Conservation (phyloP, 139 green algal genomes). For the Zygnema circumcarinatum region DNA sequence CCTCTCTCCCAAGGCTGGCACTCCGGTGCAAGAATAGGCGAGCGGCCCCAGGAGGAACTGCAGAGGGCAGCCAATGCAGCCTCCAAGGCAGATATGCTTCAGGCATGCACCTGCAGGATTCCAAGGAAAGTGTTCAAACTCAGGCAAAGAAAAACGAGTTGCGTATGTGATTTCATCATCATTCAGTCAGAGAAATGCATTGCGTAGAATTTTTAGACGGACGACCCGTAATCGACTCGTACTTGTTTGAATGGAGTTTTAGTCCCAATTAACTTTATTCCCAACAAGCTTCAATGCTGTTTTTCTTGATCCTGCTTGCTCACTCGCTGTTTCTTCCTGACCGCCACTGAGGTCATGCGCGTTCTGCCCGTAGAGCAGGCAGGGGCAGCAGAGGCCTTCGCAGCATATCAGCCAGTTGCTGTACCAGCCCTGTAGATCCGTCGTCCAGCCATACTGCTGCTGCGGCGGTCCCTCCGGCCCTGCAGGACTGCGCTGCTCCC, state of each 20-base stretch:
- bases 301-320: too few species aligned
- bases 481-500: too few species aligned
- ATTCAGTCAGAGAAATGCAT: too few species aligned
- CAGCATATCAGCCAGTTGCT: neutral
- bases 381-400: neutral
- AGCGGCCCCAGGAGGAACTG: neutral
- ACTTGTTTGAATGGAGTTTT: too few species aligned
- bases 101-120: neutral
- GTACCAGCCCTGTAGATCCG: neutral
- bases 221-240: too few species aligned
- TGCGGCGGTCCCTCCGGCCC: neutral
- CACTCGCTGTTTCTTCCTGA: neutral
- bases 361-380: neutral
- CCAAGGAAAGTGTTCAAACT: neutral
- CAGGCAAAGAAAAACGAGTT: too few species aligned
- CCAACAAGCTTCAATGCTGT: too few species aligned
- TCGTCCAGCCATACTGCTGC: neutral
- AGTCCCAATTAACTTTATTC: too few species aligned
- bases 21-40: neutral
- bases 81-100: neutral
- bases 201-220: too few species aligned
- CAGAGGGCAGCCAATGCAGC: neutral
- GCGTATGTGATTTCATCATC: too few species aligned
- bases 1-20: neutral
- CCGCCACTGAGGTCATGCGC: neutral